Percentiles rank a stretch among this genome's conserved stretches.
These are phyloP conservation scores for Oemleria cerasiformis DNA, from an alignment of 306 rosid genomes.

Conservation along the genomic window DNA sequence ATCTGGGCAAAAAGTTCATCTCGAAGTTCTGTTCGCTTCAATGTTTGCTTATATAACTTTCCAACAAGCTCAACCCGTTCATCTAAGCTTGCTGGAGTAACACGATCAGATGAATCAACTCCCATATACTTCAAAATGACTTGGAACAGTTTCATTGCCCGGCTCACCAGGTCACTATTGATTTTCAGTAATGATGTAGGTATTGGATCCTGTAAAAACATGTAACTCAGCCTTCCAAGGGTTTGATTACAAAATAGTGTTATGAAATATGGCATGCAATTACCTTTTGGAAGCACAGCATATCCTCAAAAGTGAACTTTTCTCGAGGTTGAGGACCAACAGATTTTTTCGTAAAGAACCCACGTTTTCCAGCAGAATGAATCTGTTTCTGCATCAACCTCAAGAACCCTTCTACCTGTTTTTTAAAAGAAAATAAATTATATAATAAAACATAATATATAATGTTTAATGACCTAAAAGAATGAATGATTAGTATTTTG, in stretches of 20 bases:
- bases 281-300: conserved; percentile 97
- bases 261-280: conserved; percentile 11
- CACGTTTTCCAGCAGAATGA: conserved; percentile 93
- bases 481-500: not conserved
- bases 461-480: conserved; percentile 6
- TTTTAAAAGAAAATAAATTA: conserved; percentile 15
- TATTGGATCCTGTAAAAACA: conserved; percentile 66
- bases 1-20: conserved; percentile 92
- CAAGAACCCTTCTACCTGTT: conserved; percentile 85
- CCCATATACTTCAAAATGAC: conserved; percentile 89
- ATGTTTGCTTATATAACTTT: conserved; percentile 81
- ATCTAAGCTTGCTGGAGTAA: conserved; percentile 60
- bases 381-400: conserved; percentile 93
- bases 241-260: not conserved
- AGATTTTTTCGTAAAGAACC: conserved; percentile 79
- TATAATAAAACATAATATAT: not conserved
- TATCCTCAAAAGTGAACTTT: conserved; percentile 83
- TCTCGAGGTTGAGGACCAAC: conserved; percentile 73
- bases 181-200: conserved; percentile 85
- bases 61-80: conserved; percentile 79
- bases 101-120: conserved; percentile 73
- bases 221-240: conserved; percentile 16
- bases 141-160: conserved; percentile 84
- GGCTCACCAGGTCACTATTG: conserved; percentile 71
- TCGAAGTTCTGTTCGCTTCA: conserved; percentile 87